These are phyloP conservation scores for Agastache rugosa DNA, from an alignment of 257 asterid genomes.

Conservation along the genomic window DNA sequence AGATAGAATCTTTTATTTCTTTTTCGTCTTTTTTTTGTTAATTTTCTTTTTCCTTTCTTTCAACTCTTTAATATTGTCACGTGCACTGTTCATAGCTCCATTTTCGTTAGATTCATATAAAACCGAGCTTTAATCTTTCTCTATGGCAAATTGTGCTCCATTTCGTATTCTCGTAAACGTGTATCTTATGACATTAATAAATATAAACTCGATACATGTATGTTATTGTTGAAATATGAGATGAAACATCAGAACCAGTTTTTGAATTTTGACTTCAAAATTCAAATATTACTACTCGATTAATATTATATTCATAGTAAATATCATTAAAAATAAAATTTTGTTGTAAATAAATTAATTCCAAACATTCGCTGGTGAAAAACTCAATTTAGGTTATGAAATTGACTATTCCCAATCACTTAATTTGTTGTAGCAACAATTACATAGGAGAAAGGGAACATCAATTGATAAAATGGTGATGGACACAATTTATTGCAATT, in stretches of 20 bases:
- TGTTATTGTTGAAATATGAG: background rate
- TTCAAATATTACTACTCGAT: too few species aligned
- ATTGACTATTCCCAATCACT: background rate
- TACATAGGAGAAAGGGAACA: background rate
- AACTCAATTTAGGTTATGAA: background rate
- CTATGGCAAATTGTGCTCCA: background rate
- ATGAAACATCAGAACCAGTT: background rate
- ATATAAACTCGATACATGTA: background rate
- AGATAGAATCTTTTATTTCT: background rate
- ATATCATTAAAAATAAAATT: too few species aligned
- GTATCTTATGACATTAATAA: too few species aligned
- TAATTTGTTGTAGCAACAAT: background rate
- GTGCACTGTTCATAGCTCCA: slow-evolving; percentile 33
- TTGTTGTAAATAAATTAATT: too few species aligned
- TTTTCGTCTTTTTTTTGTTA: background rate
- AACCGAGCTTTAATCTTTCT: background rate
- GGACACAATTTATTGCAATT: slow-evolving; percentile 45
- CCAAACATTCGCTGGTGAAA: background rate
- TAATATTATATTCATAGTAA: too few species aligned
- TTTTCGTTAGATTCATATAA: slow-evolving; percentile 23
- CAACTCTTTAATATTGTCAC: background rate
- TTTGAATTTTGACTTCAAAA: too few species aligned
- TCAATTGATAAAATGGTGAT: background rate
- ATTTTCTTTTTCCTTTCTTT: background rate
- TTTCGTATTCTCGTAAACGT: background rate